Conservation (phyloP, 495 filamentous ascomycete genomes). For the Staphylotrichum tortipilum region DNA sequence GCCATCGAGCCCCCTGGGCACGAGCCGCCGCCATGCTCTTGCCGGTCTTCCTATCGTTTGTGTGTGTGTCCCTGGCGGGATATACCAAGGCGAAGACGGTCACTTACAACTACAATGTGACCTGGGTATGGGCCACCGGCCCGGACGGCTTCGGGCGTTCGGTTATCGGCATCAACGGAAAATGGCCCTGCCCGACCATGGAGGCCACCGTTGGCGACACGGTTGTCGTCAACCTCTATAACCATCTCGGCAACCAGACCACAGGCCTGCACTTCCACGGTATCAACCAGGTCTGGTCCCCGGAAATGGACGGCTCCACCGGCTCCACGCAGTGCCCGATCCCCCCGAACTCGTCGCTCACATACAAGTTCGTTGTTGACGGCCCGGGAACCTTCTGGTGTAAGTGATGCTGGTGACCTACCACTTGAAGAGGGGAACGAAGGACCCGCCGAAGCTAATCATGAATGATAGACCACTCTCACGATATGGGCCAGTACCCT, state of each 20-base stretch:
- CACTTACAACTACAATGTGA: conserved; percentile 51
- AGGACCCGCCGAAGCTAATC: no score
- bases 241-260: conserved; percentile 60
- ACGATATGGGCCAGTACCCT: conserved; percentile 61
- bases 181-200: conserved; percentile 64
- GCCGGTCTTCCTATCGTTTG: conserved; percentile 9
- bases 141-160: conserved; percentile 61
- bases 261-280: conserved; percentile 77
- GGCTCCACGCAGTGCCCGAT: conserved; percentile 66
- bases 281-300: conserved; percentile 60
- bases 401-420: conserved; percentile 39
- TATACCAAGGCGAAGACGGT: conserved; percentile 26
- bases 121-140: conserved; percentile 60
- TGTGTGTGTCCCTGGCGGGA: conserved; percentile 17
- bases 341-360: conserved; percentile 50
- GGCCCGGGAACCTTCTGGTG: conserved; percentile 72
- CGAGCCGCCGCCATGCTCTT: conserved; percentile 5
- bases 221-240: conserved; percentile 60
- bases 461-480: conserved; percentile 51
- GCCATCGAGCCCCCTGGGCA: no score
- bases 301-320: conserved; percentile 65
- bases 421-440: no score
- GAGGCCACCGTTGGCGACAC: conserved; percentile 64
- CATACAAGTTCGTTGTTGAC: conserved; percentile 63
- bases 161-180: conserved; percentile 69